Evolutionary conservation across 2,329 filamentous ascomycete genomes (phyloP), one percentile per base, ranked within the genome.

Genomic region (Paraconiothyrium brasiliense): DNA sequence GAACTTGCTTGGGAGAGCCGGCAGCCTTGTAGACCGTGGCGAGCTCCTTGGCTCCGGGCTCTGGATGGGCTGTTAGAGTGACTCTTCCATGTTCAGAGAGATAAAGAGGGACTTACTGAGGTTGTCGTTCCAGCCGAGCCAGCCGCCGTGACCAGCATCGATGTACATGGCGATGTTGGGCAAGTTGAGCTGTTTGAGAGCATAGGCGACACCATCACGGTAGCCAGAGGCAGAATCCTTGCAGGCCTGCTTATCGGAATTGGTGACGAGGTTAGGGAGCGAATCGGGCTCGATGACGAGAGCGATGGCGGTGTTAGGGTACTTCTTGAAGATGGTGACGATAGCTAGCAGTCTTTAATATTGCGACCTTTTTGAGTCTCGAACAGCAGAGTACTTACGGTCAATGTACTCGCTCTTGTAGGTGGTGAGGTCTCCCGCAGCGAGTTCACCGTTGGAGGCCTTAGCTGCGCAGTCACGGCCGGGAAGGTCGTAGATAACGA

Each of bases 111-210:
- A 72, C 71, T 39, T 70, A 63, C 75, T 74, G 56, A 88, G 82
- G 79, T 89, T 89, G 71, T 85, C 87, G 57, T 84, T 78, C 87
- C 87, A 90, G 73, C 87, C 87, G 55, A 90, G 82, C 88, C 87
- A 90, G 68, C 87, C 87, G 52, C 85, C 87, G 76, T 90, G 87
- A 66, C 86, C 87, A 24, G 87, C 87, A 70, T 90, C 87, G 46
- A 90, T 76, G 76, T 90, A 90, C 85, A 87, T 86, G 67, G 85
- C 80, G 39, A 90, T 86, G 74, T 90, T 89, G 69, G 85, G 82
- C 39, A 89, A 77, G 78, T 89, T 87, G 66, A 89, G 80, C 60
- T 81, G 78, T 69, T 82, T 81, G 58, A 89, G 76, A 4, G 87
- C 87, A 71, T 89, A 89, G 27, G 85, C 82, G 41, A 86, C 82